phyloP scores from a whole-genome alignment of 805 yeast species.

The Sugiyamaella americana region DNA sequence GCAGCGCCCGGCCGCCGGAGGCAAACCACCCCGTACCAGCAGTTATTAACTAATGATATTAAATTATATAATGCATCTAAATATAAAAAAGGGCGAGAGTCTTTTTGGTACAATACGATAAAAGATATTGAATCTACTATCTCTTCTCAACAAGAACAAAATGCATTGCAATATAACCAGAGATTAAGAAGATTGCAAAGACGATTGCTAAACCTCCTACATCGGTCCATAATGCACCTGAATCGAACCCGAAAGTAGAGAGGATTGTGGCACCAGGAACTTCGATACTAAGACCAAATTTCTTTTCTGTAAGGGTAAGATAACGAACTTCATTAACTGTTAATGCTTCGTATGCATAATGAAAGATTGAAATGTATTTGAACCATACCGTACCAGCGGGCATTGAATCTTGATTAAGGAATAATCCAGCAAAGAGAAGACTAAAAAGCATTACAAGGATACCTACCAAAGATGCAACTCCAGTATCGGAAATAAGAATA shows the following conservation, averaged over 20 bases:
- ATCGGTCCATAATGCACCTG: constrained; percentile 67
- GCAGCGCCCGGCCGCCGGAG: not conserved
- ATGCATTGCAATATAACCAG: constrained; percentile 74
- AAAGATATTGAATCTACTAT: too few species aligned
- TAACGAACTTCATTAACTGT: constrained; percentile 89
- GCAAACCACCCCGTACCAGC: too few species aligned
- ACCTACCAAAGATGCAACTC: constrained; percentile 86
- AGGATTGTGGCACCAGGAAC: constrained; percentile 97
- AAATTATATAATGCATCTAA: too few species aligned
- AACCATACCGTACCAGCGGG: constrained; percentile 57
- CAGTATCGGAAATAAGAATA: constrained; percentile 78
- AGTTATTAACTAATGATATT: too few species aligned
- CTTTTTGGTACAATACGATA: too few species aligned
- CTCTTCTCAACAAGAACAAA: constrained; percentile 69
- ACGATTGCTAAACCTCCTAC: constrained; percentile 52
- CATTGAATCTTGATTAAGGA: constrained; percentile 72
- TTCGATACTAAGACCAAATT: constrained; percentile 88
- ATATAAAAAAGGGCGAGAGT: not conserved
- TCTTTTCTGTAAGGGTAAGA: constrained; percentile 74
- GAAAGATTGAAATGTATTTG: constrained; percentile 84
- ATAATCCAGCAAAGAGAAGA: constrained; percentile 86
- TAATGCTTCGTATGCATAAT: constrained; percentile 91
- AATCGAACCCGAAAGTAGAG: constrained; percentile 91
- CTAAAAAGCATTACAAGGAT: constrained; percentile 80
- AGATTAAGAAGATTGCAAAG: constrained; percentile 49